phyloP scores from a whole-genome alignment of 2,329 filamentous ascomycete species.

The Pseudocercospora pini-densiflorae region DNA sequence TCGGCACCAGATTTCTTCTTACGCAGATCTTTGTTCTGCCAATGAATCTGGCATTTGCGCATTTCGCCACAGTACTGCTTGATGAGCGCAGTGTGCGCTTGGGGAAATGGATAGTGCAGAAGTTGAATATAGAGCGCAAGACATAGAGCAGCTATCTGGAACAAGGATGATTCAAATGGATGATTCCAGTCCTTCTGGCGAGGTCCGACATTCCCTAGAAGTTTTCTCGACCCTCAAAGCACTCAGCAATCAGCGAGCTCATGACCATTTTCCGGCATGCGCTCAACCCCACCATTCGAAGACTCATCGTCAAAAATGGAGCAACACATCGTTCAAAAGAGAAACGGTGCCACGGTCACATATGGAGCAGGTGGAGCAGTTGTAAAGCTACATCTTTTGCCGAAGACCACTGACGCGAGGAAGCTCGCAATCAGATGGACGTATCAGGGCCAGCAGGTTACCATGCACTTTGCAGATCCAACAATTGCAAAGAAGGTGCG shows the following conservation, averaged over 20 bases:
- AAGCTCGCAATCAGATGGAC: too few relatives aligned
- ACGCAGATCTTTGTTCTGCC: slow-evolving; percentile 60
- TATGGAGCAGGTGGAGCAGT: too few relatives aligned
- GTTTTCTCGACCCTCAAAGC: background rate
- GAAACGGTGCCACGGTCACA: too few relatives aligned
- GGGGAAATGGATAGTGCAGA: slow-evolving; percentile 59
- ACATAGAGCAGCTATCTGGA: background rate
- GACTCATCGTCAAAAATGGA: too few relatives aligned
- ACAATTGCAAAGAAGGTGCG: too few relatives aligned
- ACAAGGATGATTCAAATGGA: background rate
- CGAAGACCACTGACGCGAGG: too few relatives aligned
- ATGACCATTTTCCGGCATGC: background rate
- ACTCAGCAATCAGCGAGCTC: background rate
- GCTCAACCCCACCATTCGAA: too few relatives aligned
- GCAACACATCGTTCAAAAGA: too few relatives aligned
- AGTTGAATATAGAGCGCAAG: slow-evolving; percentile 19
- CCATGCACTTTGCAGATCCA: too few relatives aligned
- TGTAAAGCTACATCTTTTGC: too few relatives aligned
- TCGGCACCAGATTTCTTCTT: slow-evolving; percentile 62
- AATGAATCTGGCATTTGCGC: slow-evolving; percentile 58
- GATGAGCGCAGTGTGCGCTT: slow-evolving; percentile 62
- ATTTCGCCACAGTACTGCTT: slow-evolving; percentile 61
- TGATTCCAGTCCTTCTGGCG: background rate
- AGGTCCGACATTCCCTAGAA: background rate
- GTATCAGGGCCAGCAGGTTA: too few relatives aligned